phyloP scores from a whole-genome alignment of 176 grass and related monocot genomes.

The Carex myosuroides region DNA sequence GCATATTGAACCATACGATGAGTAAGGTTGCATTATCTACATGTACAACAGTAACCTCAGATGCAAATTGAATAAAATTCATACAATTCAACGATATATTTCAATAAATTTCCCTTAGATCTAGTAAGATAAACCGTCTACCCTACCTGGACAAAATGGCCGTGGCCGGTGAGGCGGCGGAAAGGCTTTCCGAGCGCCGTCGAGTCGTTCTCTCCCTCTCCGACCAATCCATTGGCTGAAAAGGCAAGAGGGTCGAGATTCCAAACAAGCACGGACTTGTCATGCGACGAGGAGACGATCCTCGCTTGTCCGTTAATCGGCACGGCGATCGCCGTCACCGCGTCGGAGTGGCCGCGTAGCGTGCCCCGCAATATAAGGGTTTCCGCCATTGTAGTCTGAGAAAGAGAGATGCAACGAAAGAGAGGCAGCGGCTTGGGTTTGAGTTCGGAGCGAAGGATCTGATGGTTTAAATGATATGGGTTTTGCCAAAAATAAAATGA shows the following conservation, averaged over 20 bases:
- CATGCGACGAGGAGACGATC: constrained; percentile 85
- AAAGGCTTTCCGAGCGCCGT: constrained; percentile 52
- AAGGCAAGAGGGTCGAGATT: constrained; percentile 46
- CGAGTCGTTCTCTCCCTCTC: neutral
- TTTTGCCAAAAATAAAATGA: too few relatives aligned
- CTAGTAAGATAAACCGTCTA: neutral
- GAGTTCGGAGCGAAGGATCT: too few relatives aligned
- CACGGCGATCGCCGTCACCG: constrained; percentile 69
- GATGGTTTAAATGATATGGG: too few relatives aligned
- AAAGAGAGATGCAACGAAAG: neutral
- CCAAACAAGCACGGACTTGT: constrained; percentile 91
- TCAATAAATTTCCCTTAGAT: neutral
- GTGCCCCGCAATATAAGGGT: constrained; percentile 56
- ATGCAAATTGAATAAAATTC: neutral
- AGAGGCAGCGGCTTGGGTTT: too few relatives aligned
- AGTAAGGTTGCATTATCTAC: neutral
- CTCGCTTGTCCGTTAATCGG: constrained; percentile 62
- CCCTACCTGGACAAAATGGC: constrained; percentile 53
- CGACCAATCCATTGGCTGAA: neutral
- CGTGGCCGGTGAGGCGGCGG: constrained; percentile 83
- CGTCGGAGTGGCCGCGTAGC: constrained; percentile 67
- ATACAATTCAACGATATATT: neutral
- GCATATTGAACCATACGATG: neutral
- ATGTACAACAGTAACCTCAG: neutral
- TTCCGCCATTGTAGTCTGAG: constrained; percentile 27